Base-by-base conservation (phyloP, 2,329 filamentous ascomycete genomes). In the Fusarium sp. region DNA sequence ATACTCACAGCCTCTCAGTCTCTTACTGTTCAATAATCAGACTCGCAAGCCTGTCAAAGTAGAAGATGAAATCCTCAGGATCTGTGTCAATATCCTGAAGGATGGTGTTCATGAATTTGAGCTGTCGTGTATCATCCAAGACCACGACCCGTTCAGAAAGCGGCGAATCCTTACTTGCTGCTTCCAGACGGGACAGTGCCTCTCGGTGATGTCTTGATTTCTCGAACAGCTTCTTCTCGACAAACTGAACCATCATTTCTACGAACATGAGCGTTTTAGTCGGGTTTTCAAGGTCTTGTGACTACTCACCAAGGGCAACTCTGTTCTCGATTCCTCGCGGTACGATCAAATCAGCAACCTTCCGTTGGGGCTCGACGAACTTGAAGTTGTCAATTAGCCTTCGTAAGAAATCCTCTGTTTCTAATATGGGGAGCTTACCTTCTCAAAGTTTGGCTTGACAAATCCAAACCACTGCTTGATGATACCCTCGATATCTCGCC, bases 401-500 rank as follows among this genome's bases (percentile, higher is more conserved):
- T 44, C 32, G 7, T 18, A n/a, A 43, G 6, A 21, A 25, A 23
- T 7, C 4, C n/a, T 15, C 42, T 18, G 23, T 43, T n/a, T n/a
- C 9, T 25, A 19, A 16, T 21, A 32, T 7, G 18, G 30, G 33
- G 13, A 6, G 25, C 78, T 62, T 79, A 88, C 88, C 83, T 93
- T 94, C 81, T 96, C 93, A 78, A 97, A 98, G 79, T 98, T 98
- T 6, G 96, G 96, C 83, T 99, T 99, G 47, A 99, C 96, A 80
- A 93, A 99, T 16, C 85, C 86, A 81, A 98, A 98, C 96, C 96
- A 99, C 82, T 99, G 96, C 83, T 98, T 98, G 81, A 99, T 95
- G 79, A 95, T 96, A 44, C 96, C 96, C 80, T 98, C 93, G 64
- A 98, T 93, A 79, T 97, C 96, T 79, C 96, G 90, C 6, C 94